Base-by-base conservation (phyloP, 2,329 filamentous ascomycete species). In the Exophiala oligosperma region DNA sequence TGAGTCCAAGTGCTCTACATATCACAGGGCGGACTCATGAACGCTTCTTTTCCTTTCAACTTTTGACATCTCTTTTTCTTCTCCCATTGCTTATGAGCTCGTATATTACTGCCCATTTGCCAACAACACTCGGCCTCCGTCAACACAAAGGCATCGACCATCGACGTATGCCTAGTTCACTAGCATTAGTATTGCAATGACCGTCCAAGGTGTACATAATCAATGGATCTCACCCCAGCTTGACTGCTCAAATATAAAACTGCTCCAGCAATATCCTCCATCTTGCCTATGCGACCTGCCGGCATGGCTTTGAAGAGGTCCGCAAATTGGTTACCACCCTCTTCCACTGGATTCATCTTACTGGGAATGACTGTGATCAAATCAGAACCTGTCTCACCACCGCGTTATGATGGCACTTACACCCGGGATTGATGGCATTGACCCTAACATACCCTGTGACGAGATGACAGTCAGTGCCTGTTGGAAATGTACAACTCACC, bases 381-480 rank as follows among this genome's bases (percentile, higher is more conserved):
- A 38, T 47, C 66, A 60, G 46, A 28, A 21, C 49, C 11, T 26
- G n/a, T 21, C 46, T 26, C 2, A 35, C 12, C 32, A 23, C 5
- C 17, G 43, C 32, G 43, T 17, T 35, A 21, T 29, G 54, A 4
- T 6, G 52, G 47, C 2, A 71, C 72, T 68, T 59, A 76, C 74
- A 78, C 1, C 76, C 76, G 46, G 76, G 76, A 66, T 78, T 78
- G 35, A 78, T 76, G 2, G 73, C 74, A 46, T 70, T 68, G n/a
- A 77, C 75, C 43, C 76, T 64, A 11, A 77, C 72, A 68, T 77
- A 77, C 62, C 72, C 76, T 52, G 71, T 3, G 7, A 50, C n/a
- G 2, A 6, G 14, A 32, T 26, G 21, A 44, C 29, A 48, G 12
- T 53, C n/a, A 28, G 12, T 51, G 4, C 28, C 11, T 4, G 12